phyloP scores from a whole-genome alignment of 441 rosid species.

The Eruca vesicaria region DNA sequence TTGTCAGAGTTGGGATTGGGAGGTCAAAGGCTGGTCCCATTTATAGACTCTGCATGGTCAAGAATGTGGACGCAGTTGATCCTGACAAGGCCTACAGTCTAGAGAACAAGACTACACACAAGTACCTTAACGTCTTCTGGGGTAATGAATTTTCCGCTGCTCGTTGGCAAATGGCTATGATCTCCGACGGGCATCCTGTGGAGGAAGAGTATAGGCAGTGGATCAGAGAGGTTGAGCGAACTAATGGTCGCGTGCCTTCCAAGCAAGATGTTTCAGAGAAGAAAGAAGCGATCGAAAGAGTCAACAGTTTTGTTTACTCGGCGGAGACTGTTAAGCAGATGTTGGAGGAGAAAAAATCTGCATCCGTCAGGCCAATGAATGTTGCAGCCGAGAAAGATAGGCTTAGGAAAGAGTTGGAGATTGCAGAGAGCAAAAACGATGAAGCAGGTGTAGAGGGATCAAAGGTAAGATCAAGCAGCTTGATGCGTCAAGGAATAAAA shows the following conservation, averaged over 20 bases:
- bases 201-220: slow-evolving; percentile 89
- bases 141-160: slow-evolving; percentile 92
- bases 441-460: slow-evolving; percentile 73
- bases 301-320: slow-evolving; percentile 76
- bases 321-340: slow-evolving; percentile 94
- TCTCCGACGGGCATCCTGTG: slow-evolving; percentile 86
- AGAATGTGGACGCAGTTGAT: slow-evolving; percentile 87
- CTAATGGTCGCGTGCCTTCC: slow-evolving; percentile 77
- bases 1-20: slow-evolving; percentile 93
- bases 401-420: slow-evolving; percentile 78
- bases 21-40: slow-evolving; percentile 71
- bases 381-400: slow-evolving; percentile 95
- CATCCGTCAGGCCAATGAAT: slow-evolving; percentile 80
- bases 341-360: slow-evolving; percentile 94
- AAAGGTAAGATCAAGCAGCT: slow-evolving; percentile 68
- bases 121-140: slow-evolving; percentile 86
- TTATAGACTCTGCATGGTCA: slow-evolving; percentile 86
- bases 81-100: slow-evolving; percentile 77
- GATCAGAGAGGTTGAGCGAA: slow-evolving; percentile 84
- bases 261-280: slow-evolving; percentile 84
- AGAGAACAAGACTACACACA: slow-evolving; percentile 76
- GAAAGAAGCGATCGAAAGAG: slow-evolving; percentile 71
- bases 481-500: slow-evolving; percentile 70
- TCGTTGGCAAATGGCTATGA: slow-evolving; percentile 99
- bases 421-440: slow-evolving; percentile 71